Evolutionary conservation across 2,329 filamentous ascomycete species (phyloP).

Genomic region (Colletotrichum liaoningense): DNA sequence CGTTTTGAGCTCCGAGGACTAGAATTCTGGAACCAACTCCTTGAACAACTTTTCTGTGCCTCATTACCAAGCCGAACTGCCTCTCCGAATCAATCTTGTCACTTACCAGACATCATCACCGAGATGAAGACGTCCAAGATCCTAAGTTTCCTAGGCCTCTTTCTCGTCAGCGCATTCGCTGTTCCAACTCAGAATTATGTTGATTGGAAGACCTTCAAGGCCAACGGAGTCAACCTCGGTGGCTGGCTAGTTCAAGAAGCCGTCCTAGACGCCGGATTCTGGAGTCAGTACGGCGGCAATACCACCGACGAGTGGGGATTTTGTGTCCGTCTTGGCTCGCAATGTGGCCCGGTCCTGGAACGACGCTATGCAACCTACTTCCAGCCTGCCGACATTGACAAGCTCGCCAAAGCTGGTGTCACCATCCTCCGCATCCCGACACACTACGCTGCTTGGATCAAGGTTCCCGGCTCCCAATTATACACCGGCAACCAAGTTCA

Average conservation of each 20-base stretch:
- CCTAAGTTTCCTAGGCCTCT: no score
- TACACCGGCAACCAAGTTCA: neutral
- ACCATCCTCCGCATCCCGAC: slow-evolving; percentile 17
- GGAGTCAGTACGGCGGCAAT: neutral
- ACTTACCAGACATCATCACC: no score
- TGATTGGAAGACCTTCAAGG: neutral
- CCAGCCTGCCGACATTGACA: slow-evolving; percentile 16
- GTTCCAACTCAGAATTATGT: no score
- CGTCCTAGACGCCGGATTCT: neutral
- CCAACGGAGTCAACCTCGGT: neutral
- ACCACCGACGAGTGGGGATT: slow-evolving; percentile 11
- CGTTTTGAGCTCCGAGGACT: no score
- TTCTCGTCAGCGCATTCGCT: no score
- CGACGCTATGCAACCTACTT: slow-evolving; percentile 11
- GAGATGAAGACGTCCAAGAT: no score
- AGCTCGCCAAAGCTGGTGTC: slow-evolving; percentile 9
- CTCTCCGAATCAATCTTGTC: no score
- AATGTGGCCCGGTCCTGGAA: slow-evolving; percentile 12
- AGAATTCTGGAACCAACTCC: no score
- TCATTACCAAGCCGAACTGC: no score
- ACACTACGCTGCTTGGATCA: slow-evolving; percentile 11
- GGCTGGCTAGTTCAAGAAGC: slow-evolving; percentile 7
- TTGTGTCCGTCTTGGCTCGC: no score
- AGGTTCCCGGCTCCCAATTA: slow-evolving; percentile 16
- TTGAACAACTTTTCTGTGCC: no score